Conservation (phyloP, 345 rosid genomes). For the Ceriops tagal region DNA sequence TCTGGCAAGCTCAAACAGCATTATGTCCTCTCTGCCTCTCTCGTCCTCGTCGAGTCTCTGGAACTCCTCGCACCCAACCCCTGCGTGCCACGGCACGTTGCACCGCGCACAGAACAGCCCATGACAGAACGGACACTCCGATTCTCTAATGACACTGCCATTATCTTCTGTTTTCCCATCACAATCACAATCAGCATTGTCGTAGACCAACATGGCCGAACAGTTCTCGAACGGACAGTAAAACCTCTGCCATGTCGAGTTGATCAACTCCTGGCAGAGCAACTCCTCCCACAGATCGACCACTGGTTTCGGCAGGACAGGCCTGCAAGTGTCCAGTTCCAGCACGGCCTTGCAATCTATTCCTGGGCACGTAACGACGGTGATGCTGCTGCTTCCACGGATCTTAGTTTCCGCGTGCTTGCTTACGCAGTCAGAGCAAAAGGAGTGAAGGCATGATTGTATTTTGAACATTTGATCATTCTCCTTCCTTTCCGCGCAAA, state of each 20-base stretch:
- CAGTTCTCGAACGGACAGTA: conserved; percentile 82
- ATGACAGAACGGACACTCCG: conserved; percentile 65
- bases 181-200: not conserved
- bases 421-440: conserved; percentile 50
- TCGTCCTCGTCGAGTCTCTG: conserved; percentile 37
- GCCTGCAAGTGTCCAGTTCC: conserved; percentile 41
- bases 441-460: conserved; percentile 42
- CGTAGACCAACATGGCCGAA: conserved; percentile 45
- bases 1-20: conserved; percentile 38
- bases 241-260: conserved; percentile 21
- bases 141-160: conserved; percentile 33
- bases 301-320: conserved; percentile 39
- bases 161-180: conserved; percentile 10
- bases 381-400: conserved; percentile 15
- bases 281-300: conserved; percentile 54
- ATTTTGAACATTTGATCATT: conserved; percentile 33
- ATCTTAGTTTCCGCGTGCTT: conserved; percentile 43
- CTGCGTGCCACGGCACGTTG: conserved; percentile 42
- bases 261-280: conserved; percentile 41
- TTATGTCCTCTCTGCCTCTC: conserved; percentile 37
- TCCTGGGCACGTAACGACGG: conserved; percentile 51
- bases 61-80: conserved; percentile 32
- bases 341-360: conserved; percentile 37
- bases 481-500: conserved; percentile 51
- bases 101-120: conserved; percentile 50